Evolutionary conservation across 2,329 filamentous ascomycete genomes (phyloP), one percentile per base, ranked within the genome.

Genomic region (Colletotrichum trifolii): DNA sequence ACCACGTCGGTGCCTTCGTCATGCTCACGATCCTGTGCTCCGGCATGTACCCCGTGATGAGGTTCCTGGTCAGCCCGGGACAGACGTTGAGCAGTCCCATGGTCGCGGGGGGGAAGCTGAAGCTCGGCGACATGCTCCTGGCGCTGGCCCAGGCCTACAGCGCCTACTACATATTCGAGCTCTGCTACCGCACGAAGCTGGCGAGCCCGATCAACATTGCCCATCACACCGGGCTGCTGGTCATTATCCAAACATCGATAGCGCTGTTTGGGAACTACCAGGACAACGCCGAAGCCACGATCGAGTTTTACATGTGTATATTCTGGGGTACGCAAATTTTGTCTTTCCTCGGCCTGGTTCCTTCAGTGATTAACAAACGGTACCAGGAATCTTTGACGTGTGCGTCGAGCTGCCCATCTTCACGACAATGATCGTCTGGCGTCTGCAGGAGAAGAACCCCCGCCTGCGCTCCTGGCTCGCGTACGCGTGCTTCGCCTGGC

Each of bases 101-200:
- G 6, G 52, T 55, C 36, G 46, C 9, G 46, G 62, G 62, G 6
- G 49, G 40, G 6, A 52, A 58, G 2, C 48, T 65, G 3, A 52
- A 58, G 8, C 38, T 65, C 8, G 68, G 68, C 9, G 67, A 68
- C 7, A 45, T 69, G 15, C 59, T 69, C 36, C 67, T 65, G 33
- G 55, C 66, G 1, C 17, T 69, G 0, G 46, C 57, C 1, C 67
- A 69, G 43, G 43, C 64, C 1, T 68, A 69, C 58, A 57, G 58
- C 55, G 67, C 56, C 6, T 69, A 69, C 52, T 69, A 69, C 42
- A 54, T 68, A 5, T 69, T 69, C 50, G 68, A 69, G 48, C 55
- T 69, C 4, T 64, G 55, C 36, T 69, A 55, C 25, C 67, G 68
- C 48, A 60, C 64, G 9, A 45, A 55, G 9, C 69, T 67, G 17